Evolutionary conservation across 768 basidiomycete genomes (phyloP).

Genomic region (Steccherinum ochraceum): DNA sequence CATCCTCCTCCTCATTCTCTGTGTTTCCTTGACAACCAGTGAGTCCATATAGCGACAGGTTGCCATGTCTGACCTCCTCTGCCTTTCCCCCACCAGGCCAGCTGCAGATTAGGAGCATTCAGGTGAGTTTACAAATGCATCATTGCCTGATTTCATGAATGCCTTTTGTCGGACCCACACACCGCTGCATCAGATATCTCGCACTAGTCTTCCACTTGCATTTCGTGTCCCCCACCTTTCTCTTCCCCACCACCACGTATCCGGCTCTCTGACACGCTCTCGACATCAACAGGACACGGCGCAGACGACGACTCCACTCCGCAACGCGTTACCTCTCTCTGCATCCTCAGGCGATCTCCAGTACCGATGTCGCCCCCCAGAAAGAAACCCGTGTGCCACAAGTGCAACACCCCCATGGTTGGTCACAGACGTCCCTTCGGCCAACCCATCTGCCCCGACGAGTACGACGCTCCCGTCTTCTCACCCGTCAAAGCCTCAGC

Average conservation of each 20-base stretch:
- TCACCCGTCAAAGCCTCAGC: constrained; percentile 2
- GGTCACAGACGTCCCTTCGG: constrained; percentile 32
- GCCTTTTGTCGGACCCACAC: not conserved
- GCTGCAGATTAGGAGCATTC: not conserved
- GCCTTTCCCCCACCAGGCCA: not conserved
- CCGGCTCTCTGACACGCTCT: not conserved
- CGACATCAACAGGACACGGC: not conserved
- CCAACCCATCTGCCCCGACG: constrained; percentile 24
- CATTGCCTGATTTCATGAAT: no score
- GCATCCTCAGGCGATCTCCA: not conserved
- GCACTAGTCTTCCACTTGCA: not conserved
- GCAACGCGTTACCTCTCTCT: no score
- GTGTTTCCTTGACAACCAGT: not conserved
- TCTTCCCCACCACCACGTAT: not conserved
- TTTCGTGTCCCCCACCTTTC: not conserved
- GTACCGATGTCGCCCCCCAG: constrained; percentile 14
- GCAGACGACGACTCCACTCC: not conserved
- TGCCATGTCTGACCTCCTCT: not conserved
- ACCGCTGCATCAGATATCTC: not conserved
- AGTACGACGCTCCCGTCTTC: not conserved
- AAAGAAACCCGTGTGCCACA: constrained; percentile 28
- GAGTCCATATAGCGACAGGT: not conserved
- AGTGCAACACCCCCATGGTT: constrained; percentile 30
- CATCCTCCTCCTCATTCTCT: not conserved
- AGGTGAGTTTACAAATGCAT: not conserved